Conservation (phyloP, 1,139 yeast species). For the Suhomyces chickasaworum region DNA sequence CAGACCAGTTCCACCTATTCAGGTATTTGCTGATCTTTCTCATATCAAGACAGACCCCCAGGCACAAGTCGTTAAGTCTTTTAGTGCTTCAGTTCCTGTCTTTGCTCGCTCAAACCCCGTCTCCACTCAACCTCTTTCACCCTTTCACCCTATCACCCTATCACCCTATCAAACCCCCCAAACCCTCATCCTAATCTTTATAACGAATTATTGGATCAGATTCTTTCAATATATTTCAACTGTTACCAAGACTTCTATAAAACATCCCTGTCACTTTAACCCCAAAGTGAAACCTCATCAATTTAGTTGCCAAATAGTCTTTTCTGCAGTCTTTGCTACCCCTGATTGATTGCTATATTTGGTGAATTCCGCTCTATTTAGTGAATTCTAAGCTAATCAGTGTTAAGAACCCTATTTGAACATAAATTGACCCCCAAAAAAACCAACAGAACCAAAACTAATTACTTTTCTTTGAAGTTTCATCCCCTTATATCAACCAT, state of each 20-base stretch:
- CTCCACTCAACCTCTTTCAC: background rate
- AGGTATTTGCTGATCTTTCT: background rate
- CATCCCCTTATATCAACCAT: no score
- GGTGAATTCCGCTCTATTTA: background rate
- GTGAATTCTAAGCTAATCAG: background rate
- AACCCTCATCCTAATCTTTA: no score
- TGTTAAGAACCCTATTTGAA: background rate
- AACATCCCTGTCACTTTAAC: no score
- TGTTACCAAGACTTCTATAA: no score
- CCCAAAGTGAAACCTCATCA: background rate
- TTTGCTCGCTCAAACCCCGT: background rate
- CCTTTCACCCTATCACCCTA: no score
- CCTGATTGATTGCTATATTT: background rate
- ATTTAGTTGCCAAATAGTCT: background rate
- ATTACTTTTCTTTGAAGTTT: background rate
- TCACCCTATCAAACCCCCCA: no score
- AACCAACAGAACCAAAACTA: background rate
- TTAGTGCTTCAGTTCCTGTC: no score
- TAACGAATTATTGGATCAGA: no score
- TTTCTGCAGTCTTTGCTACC: background rate
- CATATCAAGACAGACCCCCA: no score
- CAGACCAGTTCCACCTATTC: background rate
- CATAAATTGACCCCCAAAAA: background rate
- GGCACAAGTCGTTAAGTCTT: no score
- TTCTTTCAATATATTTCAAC: no score